Evolutionary conservation across 2,329 filamentous ascomycete genomes (phyloP), one percentile per base, ranked within the genome.

Genomic region (Thielaviopsis populi): DNA sequence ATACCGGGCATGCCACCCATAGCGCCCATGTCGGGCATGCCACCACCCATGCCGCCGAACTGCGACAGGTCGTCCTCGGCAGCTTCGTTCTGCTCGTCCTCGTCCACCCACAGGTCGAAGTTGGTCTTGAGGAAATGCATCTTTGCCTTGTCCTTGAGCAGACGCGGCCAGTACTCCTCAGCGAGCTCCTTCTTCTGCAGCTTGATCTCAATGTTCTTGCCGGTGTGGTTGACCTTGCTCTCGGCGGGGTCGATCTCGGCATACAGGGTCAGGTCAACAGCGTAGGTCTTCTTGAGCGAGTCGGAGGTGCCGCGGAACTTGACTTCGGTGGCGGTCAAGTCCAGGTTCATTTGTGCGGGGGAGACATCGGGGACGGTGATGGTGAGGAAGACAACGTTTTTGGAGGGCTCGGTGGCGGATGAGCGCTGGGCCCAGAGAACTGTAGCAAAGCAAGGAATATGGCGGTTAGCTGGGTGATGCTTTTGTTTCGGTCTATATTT

Each of bases 371-470:
- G 83, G 61, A 91, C 91, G 71, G 84, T 83, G 78, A 99, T 89
- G 73, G 89, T 95, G 69, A 99, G 83, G 80, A 91, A 95, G 81
- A 99, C 79, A 79, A 90, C 89, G 83, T 99, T 99, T 81, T 91
- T 95, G 74, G 86, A 82, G 64, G 88, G 74, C 63, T 96, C 91
- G 69, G 80, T 79, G 70, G 76, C 79, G 72, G 86, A 94, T 58
- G 92, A 97, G 80, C 94, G 91, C 81, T 99, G 94, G 69, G 94
- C 92, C 94, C 94, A 99, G 76, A 91, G 88, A 71, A 99, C 94
- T 97, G 72, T 66, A 19, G 33, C 11, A 22, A 50, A 11, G 19
- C 11, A 37, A 60, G 56, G 5, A 33, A 43, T 33, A 43, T 15
- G 56, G 19, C 33, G 37, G 6, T 13, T 27, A 42, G 33, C n/a